Base-by-base conservation (phyloP, 202 grass and related monocot genomes). In the Bolboschoenoplectus hybrid region DNA sequence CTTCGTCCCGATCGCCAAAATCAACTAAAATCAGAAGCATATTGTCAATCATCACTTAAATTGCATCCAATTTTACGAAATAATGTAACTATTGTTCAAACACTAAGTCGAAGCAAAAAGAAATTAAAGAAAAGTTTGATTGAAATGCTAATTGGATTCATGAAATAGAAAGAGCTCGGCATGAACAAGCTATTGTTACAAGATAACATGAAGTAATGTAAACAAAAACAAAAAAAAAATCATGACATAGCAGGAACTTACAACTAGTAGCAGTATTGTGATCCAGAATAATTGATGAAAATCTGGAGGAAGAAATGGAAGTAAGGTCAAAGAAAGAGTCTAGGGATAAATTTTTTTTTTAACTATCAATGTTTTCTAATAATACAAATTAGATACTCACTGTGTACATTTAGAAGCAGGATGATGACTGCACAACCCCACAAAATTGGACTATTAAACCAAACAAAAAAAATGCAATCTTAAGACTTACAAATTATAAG, bases 1-100 rank as follows among this genome's bases (percentile, higher is more conserved):
- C 89, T 98, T 98, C 85, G 90, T 94, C 81, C 97, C 97, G 44
- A 92, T 75, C 56, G 90, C 93, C 56, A 96, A 89, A 89, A 95
- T 96, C 70, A 98, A 86, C 97, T 98, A 71, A 9, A 88, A 69
- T 56, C 26, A 52, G 35, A 84, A 19, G 32, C 12, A 55, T 38
- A 39, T 8, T 64, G 56, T 69, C 47, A 69, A 41, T 20, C 16
- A 84, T 84, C 12, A 69, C 47, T 69, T 32, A n/a, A 52, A 39
- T 70, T 35, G 45, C 7, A 83, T 80, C 17, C 39, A 46, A 12
- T 82, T 65, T 44, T 2, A 44, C 9, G 53, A 39, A 35, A 50
- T 53, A 34, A 13, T 53, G 43, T 77, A 35, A 53, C 9, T 62
- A 50, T 8, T 53, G 26, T 53, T 12, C 46, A 13, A 53, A 20